Base-by-base conservation (phyloP, 306 rosid genomes). In the Cicer bijugum region DNA sequence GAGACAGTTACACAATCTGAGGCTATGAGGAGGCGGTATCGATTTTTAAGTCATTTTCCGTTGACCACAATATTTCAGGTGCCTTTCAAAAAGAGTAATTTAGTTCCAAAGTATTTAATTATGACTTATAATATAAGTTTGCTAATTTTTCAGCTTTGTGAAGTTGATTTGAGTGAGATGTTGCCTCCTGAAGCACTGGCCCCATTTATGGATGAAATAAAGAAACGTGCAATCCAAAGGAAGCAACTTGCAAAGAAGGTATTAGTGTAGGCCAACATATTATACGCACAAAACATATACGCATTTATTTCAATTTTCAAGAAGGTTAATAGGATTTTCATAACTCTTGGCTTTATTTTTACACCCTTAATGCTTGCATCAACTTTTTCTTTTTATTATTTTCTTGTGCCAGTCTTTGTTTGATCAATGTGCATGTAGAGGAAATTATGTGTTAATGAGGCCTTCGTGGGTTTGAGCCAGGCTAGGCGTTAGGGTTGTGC, bases 131-230 rank as follows among this genome's bases (percentile, higher is more conserved):
- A 83, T 75, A 35, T 12, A 39, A 77, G 55, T 42, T 74, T 74
- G 57, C 56, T 53, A 64, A 65, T 71, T 75, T 83, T 88, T 51
- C 88, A 94, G 98, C 90, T 94, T 40, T 91, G 96, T 86, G 98
- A 94, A 88, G 84, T 94, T 81, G 96, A 91, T 87, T 82, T 89
- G 89, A 77, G 87, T 71, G 92, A 88, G 76, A 62, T 80, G 59
- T 76, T 94, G 71, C 89, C 96, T 80, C 76, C 88, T 39, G 91
- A 86, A 77, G 84, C 97, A 47, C 69, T 91, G 73, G 78, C 79
- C 72, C 97, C 97, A 51, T 94, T 89, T 74, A 79, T 87, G 86
- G 98, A 94, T 69, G 98, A 94, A 79, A 86, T 94, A 77, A 91
- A 83, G 86, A 89, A 85, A 83, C 98, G 98, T 19, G 88, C 86